Conservation (phyloP, 1,284 basidiomycete genomes). For the Pterulicium gracile region DNA sequence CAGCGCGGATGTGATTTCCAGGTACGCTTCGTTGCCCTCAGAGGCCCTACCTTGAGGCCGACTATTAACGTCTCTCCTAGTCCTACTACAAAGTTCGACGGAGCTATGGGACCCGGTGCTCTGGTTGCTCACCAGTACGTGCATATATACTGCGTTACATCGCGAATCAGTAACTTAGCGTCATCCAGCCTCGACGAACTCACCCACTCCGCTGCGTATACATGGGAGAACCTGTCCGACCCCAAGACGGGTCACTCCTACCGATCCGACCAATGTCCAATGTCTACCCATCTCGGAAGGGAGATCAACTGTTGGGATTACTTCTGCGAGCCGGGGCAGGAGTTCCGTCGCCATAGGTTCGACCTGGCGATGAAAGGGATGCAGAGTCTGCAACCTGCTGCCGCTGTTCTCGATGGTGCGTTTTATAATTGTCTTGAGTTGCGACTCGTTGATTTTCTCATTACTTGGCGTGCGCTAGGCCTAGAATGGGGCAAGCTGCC, state of each 20-base stretch:
- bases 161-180: not conserved
- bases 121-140: slow-evolving; percentile 12
- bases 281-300: slow-evolving; percentile 10
- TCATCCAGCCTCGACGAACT: slow-evolving; percentile 17
- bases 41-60: no score
- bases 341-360: slow-evolving; percentile 5
- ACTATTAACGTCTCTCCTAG: no score
- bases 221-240: slow-evolving; percentile 14
- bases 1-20: slow-evolving; percentile 10
- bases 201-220: slow-evolving; percentile 15
- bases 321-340: slow-evolving; percentile 6
- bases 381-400: slow-evolving; percentile 4
- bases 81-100: no score
- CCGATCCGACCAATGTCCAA: slow-evolving; percentile 9
- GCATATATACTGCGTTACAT: not conserved
- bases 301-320: slow-evolving; percentile 8
- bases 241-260: slow-evolving; percentile 12
- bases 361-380: slow-evolving; percentile 10
- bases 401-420: slow-evolving; percentile 7
- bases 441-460: not conserved
- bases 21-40: no score
- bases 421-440: not conserved
- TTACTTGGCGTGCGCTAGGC: not conserved
- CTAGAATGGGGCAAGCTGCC: not conserved
- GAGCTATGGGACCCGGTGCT: slow-evolving; percentile 14